Evolutionary conservation across 495 filamentous ascomycete genomes (phyloP).

Genomic region (Entonaema liquescens): DNA sequence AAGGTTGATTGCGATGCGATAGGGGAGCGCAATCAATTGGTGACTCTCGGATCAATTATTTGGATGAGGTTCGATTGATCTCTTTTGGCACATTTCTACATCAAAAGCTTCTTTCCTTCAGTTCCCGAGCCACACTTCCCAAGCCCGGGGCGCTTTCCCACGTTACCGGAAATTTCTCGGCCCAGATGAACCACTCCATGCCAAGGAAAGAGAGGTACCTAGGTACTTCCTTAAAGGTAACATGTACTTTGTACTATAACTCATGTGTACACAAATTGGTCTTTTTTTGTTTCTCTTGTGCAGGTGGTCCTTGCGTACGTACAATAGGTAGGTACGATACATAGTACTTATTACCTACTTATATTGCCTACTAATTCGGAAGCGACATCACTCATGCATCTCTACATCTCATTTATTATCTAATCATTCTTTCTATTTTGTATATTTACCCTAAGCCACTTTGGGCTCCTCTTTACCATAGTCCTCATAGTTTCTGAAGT

Average conservation of each 20-base stretch:
- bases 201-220: not conserved
- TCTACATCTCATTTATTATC: not conserved
- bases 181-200: not conserved
- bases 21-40: constrained; percentile 53
- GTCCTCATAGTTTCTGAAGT: too few relatives aligned
- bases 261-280: too few relatives aligned
- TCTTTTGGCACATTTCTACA: not conserved
- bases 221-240: not conserved
- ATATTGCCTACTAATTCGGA: not conserved
- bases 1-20: constrained; percentile 46
- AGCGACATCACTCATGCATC: not conserved
- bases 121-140: not conserved
- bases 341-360: too few relatives aligned
- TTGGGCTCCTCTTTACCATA: not conserved
- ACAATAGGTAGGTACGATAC: not conserved
- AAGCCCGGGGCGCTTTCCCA: not conserved
- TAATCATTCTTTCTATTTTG: not conserved
- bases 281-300: not conserved
- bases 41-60: constrained; percentile 32
- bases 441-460: not conserved
- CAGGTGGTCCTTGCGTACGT: not conserved
- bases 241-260: not conserved
- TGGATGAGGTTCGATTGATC: constrained; percentile 6
- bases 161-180: constrained; percentile 26
- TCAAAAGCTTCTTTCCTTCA: not conserved